Evolutionary conservation across 2,329 filamentous ascomycete genomes (phyloP), one percentile per base, ranked within the genome.

Genomic region (Claviceps quebecensis): DNA sequence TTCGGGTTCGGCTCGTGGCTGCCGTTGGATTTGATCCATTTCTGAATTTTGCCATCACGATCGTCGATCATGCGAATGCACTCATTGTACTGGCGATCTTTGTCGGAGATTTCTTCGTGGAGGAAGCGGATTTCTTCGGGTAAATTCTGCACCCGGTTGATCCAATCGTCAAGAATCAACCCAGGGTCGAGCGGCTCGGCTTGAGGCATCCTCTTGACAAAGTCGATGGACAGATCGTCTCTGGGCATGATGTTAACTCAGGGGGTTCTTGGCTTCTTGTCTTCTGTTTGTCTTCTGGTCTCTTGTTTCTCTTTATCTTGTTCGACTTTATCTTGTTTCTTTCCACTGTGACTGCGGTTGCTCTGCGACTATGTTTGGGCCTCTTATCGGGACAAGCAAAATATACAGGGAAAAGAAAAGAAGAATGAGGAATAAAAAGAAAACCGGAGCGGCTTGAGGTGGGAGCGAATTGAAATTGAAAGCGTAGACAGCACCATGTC

Each of bases 61-160:
- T 84, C 81, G 41, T 81, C 77, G 61, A 90, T 87, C 56, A 78
- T 75, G 55, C 79, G 75, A 53, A 83, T 72, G 63, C 83, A 83
- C 47, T 87, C 81, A 61, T 79, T 73, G 58, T 87, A 84, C 56
- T 81, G 75, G 48, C 78, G 76, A 64, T 94, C 87, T 66, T 90
- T 91, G 63, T 86, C 83, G 61, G 81, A 75, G 56, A 91, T 86
- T 68, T 93, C 87, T 63, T 90, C 86, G 61, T 90, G 84, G 55
- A 91, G 76, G 69, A 90, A 89, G 19, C 83, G 82, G 54, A 93
- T 82, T 68, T 93, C 87, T 56, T 87, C 84, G 55, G 86, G 86
- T 29, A 91, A 74, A 61, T 93, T 93, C 60, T 85, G 81, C 19
- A 85, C 84, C 68, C 72, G 75, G 64, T 83, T 80, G 63, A 84